Conservation (phyloP, 192 early-diverging fungal species). For the Coemansia sp. region DNA sequence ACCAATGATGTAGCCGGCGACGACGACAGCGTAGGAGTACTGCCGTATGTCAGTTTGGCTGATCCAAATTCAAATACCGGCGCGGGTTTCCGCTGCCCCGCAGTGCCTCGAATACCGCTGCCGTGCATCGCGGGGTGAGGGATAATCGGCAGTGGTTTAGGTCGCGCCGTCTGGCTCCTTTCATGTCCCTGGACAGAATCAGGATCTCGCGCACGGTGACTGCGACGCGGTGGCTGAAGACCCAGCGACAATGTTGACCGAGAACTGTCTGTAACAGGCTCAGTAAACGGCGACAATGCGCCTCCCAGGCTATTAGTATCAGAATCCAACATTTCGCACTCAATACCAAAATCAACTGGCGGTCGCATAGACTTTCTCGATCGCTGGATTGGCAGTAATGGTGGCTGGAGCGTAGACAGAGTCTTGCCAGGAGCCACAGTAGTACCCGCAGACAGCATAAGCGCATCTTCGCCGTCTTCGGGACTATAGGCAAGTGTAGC, state of each 20-base stretch:
- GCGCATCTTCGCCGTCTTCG: slow-evolving; percentile 11
- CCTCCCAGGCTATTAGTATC: slow-evolving; percentile 22
- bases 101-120: slow-evolving; percentile 13
- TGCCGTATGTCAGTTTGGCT: slow-evolving; percentile 40
- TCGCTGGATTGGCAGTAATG: not conserved
- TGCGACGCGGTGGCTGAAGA: slow-evolving; percentile 1
- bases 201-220: not conserved
- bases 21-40: slow-evolving; percentile 1
- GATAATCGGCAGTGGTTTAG: slow-evolving; percentile 39
- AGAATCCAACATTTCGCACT: slow-evolving; percentile 23
- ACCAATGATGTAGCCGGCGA: slow-evolving; percentile 8
- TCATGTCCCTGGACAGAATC: not conserved
- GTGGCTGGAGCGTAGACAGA: slow-evolving; percentile 5
- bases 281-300: slow-evolving; percentile 26
- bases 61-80: slow-evolving; percentile 51
- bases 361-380: slow-evolving; percentile 1
- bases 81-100: slow-evolving; percentile 33
- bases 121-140: slow-evolving; percentile 10
- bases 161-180: slow-evolving; percentile 6
- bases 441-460: slow-evolving; percentile 23
- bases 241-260: slow-evolving; percentile 29
- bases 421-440: slow-evolving; percentile 10
- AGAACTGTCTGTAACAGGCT: slow-evolving; percentile 25
- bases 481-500: slow-evolving; percentile 28
- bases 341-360: not conserved